These are phyloP conservation scores for Fragosphaeria purpurea DNA, from an alignment of 2,329 filamentous ascomycete genomes.

Conservation along the genomic window DNA sequence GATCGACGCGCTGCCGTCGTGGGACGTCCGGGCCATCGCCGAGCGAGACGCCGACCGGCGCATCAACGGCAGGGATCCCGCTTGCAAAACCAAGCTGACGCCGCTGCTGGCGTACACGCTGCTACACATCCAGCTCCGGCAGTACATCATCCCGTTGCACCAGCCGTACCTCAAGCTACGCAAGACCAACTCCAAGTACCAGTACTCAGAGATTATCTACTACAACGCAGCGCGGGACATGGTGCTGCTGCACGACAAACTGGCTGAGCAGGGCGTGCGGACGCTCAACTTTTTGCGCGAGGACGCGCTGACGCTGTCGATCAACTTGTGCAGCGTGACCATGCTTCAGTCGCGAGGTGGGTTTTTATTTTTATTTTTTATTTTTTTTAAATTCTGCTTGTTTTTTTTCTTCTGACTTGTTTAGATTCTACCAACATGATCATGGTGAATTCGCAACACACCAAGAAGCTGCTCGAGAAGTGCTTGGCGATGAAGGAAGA, in stretches of 20 bases:
- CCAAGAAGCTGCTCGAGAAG: slow-evolving; percentile 50
- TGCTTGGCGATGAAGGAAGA: slow-evolving; percentile 53
- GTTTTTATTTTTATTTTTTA: neutral
- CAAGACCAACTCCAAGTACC: slow-evolving; percentile 50
- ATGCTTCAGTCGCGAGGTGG: slow-evolving; percentile 45
- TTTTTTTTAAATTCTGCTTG: neutral
- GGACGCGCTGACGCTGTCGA: slow-evolving; percentile 48
- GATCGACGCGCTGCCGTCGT: slow-evolving; percentile 49
- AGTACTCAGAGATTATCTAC: slow-evolving; percentile 53
- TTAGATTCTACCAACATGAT: slow-evolving; percentile 48
- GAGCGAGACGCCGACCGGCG: slow-evolving; percentile 26
- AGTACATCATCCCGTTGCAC: slow-evolving; percentile 53
- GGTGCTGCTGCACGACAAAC: slow-evolving; percentile 50
- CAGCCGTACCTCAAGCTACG: slow-evolving; percentile 51
- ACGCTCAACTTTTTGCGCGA: slow-evolving; percentile 51
- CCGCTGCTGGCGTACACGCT: slow-evolving; percentile 50
- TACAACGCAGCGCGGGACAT: slow-evolving; percentile 53
- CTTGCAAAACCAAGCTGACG: slow-evolving; percentile 31
- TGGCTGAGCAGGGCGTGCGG: slow-evolving; percentile 48
- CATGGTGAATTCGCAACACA: slow-evolving; percentile 51
- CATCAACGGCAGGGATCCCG: slow-evolving; percentile 9
- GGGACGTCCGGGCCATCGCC: slow-evolving; percentile 30
- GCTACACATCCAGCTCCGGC: slow-evolving; percentile 49
- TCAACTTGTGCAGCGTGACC: slow-evolving; percentile 51
- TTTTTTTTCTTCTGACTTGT: slow-evolving; percentile 15